These are phyloP conservation scores for Didymella sp. DNA, from an alignment of 2,329 filamentous ascomycete species.

Conservation along the genomic window DNA sequence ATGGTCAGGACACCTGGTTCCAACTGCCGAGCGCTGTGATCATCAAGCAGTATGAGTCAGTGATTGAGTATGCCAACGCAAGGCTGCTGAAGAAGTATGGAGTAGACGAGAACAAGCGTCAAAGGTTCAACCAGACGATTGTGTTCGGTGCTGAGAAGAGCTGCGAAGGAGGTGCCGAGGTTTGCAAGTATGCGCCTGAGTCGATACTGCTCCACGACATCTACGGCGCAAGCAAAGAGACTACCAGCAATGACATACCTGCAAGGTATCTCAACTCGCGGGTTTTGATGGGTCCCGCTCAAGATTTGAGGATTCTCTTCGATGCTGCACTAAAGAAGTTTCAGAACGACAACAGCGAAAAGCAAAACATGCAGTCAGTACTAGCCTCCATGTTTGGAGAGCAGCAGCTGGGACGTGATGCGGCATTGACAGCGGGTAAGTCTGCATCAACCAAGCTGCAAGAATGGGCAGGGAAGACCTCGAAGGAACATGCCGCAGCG, in stretches of 20 bases:
- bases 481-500: constrained; percentile 34
- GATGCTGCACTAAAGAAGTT: constrained; percentile 51
- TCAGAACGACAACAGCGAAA: constrained; percentile 40
- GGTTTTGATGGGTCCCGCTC: constrained; percentile 59
- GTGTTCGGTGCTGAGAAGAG: constrained; percentile 63
- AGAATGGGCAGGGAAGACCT: constrained; percentile 48
- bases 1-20: constrained; percentile 70
- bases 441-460: constrained; percentile 28
- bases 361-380: constrained; percentile 52
- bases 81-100: constrained; percentile 61
- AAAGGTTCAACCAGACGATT: constrained; percentile 59
- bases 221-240: constrained; percentile 56
- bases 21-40: constrained; percentile 70
- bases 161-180: constrained; percentile 58
- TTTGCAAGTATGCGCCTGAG: constrained; percentile 61
- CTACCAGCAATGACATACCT: constrained; percentile 31
- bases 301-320: constrained; percentile 58
- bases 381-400: constrained; percentile 62
- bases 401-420: constrained; percentile 60
- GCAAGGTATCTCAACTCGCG: constrained; percentile 57
- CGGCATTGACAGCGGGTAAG: constrained; percentile 38
- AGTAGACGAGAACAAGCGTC: constrained; percentile 23
- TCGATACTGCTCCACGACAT: constrained; percentile 59
- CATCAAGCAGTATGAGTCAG: constrained; percentile 66
- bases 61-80: constrained; percentile 61